phyloP scores from a whole-genome alignment of 768 basidiomycete species.

The Russula griseocarnosa region DNA sequence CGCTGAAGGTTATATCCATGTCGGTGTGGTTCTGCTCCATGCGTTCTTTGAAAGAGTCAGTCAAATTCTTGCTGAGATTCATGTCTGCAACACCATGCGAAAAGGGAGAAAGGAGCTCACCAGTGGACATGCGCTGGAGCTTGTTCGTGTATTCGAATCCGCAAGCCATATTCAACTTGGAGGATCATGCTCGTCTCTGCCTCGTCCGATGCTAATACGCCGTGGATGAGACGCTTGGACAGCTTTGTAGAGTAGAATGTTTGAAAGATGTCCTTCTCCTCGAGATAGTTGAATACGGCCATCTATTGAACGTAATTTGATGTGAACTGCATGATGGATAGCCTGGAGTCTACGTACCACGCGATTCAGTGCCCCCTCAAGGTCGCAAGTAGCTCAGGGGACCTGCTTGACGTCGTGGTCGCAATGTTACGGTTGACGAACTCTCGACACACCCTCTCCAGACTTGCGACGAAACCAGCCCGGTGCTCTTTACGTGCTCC shows the following conservation, averaged over 20 bases:
- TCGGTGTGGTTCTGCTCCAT: slow-evolving; percentile 85
- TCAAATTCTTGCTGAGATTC: slow-evolving; percentile 91
- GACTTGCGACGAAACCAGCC: slow-evolving; percentile 89
- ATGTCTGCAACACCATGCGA: slow-evolving; percentile 55
- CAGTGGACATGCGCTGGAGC: slow-evolving; percentile 94
- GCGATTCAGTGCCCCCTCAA: slow-evolving; percentile 86
- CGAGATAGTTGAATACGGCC: slow-evolving; percentile 96
- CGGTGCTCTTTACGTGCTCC: slow-evolving; percentile 90
- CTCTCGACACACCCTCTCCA: slow-evolving; percentile 93
- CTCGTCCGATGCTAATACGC: slow-evolving; percentile 91
- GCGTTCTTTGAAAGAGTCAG: slow-evolving; percentile 90
- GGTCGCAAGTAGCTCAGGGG: slow-evolving; percentile 89
- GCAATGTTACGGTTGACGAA: slow-evolving; percentile 93
- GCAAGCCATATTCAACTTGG: slow-evolving; percentile 93
- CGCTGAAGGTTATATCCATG: slow-evolving; percentile 83
- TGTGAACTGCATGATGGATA: not conserved
- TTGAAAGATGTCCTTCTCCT: slow-evolving; percentile 99
- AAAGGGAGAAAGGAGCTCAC: slow-evolving; percentile 40
- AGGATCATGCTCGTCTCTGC: slow-evolving; percentile 97
- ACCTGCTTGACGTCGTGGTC: slow-evolving; percentile 77
- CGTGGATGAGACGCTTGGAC: slow-evolving; percentile 87
- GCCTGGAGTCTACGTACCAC: slow-evolving; percentile 55
- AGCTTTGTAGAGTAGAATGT: slow-evolving; percentile 95
- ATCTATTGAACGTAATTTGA: slow-evolving; percentile 51
- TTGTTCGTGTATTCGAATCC: slow-evolving; percentile 98